phyloP scores from a whole-genome alignment of 2,329 filamentous ascomycete genomes.

The Apiospora pterosperma region DNA sequence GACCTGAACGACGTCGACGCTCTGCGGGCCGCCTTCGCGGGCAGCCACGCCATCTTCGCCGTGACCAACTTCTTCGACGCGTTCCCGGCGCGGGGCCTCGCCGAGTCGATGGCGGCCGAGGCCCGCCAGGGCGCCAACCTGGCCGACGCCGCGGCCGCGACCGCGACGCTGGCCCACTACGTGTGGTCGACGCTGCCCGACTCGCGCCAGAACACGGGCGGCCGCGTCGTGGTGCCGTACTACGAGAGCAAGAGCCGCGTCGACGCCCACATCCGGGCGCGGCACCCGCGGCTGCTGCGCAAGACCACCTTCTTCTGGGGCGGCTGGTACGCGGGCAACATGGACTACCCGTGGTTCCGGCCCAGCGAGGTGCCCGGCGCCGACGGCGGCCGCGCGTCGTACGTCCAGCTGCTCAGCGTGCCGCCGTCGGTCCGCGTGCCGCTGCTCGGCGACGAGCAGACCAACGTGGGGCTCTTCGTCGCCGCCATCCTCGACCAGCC shows the following conservation, averaged over 20 bases:
- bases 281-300: not conserved
- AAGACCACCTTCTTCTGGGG: slow-evolving; percentile 9
- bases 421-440: slow-evolving; percentile 3
- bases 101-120: slow-evolving; percentile 4
- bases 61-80: slow-evolving; percentile 13
- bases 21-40: slow-evolving; percentile 14
- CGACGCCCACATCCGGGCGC: slow-evolving; percentile 1
- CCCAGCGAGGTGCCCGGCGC: slow-evolving; percentile 1
- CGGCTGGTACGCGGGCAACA: slow-evolving; percentile 9
- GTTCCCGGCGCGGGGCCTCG: not conserved
- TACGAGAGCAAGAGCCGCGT: slow-evolving; percentile 9
- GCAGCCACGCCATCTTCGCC: slow-evolving; percentile 18
- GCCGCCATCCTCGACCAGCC: slow-evolving; percentile 1
- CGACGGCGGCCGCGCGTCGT: not conserved
- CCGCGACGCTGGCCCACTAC: slow-evolving; percentile 3
- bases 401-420: slow-evolving; percentile 7
- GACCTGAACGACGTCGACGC: slow-evolving; percentile 11
- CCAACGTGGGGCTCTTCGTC: slow-evolving; percentile 7
- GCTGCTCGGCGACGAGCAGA: slow-evolving; percentile 6
- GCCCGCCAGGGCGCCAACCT: slow-evolving; percentile 5
- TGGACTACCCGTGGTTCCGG: slow-evolving; percentile 5
- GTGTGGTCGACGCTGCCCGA: slow-evolving; percentile 9
- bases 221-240: slow-evolving; percentile 3
- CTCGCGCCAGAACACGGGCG: slow-evolving; percentile 4
- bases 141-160: not conserved